Evolutionary conservation across 495 filamentous ascomycete species (phyloP).

Genomic region (Tuber microsphaerosporum): DNA sequence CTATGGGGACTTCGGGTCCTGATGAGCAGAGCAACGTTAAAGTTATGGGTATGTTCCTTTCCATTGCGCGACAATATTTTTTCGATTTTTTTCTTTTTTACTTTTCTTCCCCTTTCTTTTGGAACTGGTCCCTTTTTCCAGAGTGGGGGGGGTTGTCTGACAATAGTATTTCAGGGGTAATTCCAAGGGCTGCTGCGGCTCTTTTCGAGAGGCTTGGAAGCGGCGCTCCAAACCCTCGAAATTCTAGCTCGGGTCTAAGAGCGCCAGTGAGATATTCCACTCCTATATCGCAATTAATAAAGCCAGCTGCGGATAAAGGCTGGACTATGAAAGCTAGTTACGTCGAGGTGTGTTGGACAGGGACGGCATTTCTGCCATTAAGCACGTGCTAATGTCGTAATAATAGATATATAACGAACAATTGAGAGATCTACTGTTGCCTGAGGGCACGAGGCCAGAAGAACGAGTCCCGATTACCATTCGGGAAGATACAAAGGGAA

Average conservation of each 20-base stretch:
- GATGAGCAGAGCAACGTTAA: slow-evolving; percentile 66
- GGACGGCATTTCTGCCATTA: slow-evolving; percentile 7
- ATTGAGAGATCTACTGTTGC: slow-evolving; percentile 79
- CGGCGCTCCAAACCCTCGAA: slow-evolving; percentile 49
- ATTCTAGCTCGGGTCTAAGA: slow-evolving; percentile 67
- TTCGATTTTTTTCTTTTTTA: background rate
- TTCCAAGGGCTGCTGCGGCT: slow-evolving; percentile 78
- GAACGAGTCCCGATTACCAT: slow-evolving; percentile 76
- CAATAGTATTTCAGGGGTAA: slow-evolving; percentile 59
- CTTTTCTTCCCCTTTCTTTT: background rate
- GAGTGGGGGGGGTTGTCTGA: slow-evolving; percentile 32
- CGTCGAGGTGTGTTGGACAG: slow-evolving; percentile 60
- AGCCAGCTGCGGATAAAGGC: slow-evolving; percentile 58
- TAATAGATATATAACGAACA: slow-evolving; percentile 90
- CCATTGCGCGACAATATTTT: background rate
- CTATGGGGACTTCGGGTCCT: slow-evolving; percentile 94
- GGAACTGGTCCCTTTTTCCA: background rate
- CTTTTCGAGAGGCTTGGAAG: slow-evolving; percentile 83
- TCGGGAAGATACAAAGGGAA: slow-evolving; percentile 88
- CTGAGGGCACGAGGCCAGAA: slow-evolving; percentile 58
- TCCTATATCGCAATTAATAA: slow-evolving; percentile 48
- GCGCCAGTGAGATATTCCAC: slow-evolving; percentile 77
- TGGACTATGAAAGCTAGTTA: slow-evolving; percentile 96
- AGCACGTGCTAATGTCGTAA: slow-evolving; percentile 22
- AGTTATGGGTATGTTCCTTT: slow-evolving; percentile 61